Evolutionary conservation across 1,284 basidiomycete species (phyloP).

Genomic region (Ustilago cynodontis): DNA sequence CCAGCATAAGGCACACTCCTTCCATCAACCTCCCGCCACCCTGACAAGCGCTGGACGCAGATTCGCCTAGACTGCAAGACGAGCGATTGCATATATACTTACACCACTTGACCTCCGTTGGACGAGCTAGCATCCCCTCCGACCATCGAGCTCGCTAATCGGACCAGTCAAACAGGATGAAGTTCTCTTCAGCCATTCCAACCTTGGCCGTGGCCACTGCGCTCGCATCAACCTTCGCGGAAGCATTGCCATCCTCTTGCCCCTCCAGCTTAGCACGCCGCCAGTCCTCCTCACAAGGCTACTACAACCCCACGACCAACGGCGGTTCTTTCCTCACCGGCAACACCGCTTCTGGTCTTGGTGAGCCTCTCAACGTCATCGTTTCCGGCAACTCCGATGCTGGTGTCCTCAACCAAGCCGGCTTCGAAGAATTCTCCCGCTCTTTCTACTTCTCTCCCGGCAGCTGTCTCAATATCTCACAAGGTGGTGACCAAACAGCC

Average conservation of each 20-base stretch:
- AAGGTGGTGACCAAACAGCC: conserved; percentile 61
- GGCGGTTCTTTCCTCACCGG: conserved; percentile 49
- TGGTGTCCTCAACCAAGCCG: conserved; percentile 49
- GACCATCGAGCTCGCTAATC: no score
- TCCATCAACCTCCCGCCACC: neutral
- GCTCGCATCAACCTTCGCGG: conserved; percentile 4
- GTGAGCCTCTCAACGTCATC: conserved; percentile 67
- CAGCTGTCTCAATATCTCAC: conserved; percentile 60
- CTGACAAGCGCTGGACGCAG: neutral
- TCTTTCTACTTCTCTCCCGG: conserved; percentile 59
- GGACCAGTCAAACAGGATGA: no score
- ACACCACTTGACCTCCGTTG: neutral
- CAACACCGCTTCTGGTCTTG: conserved; percentile 12
- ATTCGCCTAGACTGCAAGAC: neutral
- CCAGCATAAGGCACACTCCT: neutral
- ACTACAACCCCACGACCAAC: conserved; percentile 31
- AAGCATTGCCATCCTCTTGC: conserved; percentile 15
- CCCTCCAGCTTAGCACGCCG: conserved; percentile 12
- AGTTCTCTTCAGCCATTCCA: neutral
- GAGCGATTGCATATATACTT: neutral
- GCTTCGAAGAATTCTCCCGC: conserved; percentile 55
- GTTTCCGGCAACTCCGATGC: conserved; percentile 57
- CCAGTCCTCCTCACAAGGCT: conserved; percentile 22
- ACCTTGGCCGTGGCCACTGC: conserved; percentile 22
- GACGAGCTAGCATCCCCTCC: neutral